phyloP scores from a whole-genome alignment of 345 rosid genomes.

The Eucalyptus marginata region DNA sequence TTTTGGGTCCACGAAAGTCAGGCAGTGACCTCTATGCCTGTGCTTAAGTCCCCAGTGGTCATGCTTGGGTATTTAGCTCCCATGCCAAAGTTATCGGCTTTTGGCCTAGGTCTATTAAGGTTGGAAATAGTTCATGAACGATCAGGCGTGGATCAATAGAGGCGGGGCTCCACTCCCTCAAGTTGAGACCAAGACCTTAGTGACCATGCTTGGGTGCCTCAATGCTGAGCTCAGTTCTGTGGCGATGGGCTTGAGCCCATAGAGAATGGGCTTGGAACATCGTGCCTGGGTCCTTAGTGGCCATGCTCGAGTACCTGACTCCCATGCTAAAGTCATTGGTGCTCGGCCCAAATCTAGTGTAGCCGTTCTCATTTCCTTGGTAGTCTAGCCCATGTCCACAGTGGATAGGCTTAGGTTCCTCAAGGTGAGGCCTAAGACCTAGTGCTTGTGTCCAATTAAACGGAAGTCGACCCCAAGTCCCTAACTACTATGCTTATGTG shows the following conservation, averaged over 20 bases:
- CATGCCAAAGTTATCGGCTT: not conserved
- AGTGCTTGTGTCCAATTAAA: not conserved
- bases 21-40: not conserved
- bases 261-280: rapidly evolving
- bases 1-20: not conserved
- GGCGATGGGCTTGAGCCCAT: not conserved
- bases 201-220: not conserved
- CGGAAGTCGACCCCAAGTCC: not conserved
- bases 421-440: not conserved
- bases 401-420: not conserved
- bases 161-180: not conserved
- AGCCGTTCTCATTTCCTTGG: not conserved
- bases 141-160: rapidly evolving
- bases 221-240: not conserved
- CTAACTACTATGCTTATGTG: not conserved
- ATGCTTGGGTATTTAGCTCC: not conserved
- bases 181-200: not conserved
- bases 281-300: not conserved
- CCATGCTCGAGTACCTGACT: not conserved
- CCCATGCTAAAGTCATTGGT: not conserved
- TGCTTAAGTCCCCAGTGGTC: not conserved
- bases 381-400: not conserved
- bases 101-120: not conserved
- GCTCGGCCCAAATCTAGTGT: not conserved
- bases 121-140: no score